Conservation (phyloP, 106 monocot species). For the Posidonia australis region DNA sequence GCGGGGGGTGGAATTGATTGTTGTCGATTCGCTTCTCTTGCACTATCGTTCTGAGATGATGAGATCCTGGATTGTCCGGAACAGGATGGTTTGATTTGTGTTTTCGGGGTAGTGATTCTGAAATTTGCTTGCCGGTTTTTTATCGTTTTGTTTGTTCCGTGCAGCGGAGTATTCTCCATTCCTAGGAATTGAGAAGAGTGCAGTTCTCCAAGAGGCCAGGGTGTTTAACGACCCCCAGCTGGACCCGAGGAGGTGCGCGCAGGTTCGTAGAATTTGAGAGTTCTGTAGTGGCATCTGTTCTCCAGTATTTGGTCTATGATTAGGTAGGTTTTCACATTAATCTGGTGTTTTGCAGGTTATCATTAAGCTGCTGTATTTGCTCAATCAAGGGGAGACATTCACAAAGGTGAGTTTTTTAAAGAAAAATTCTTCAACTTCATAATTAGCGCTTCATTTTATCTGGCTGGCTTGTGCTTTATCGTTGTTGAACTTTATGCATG, state of each 20-base stretch:
- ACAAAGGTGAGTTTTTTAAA: slow-evolving; percentile 48
- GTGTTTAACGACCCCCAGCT: slow-evolving; percentile 96
- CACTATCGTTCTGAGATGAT: too few relatives aligned
- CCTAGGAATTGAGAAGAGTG: slow-evolving; percentile 90
- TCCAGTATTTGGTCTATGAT: too few relatives aligned
- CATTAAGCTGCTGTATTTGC: slow-evolving; percentile 81
- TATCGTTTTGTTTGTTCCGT: too few relatives aligned
- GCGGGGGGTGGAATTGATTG: too few relatives aligned
- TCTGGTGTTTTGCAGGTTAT: slow-evolving; percentile 26
- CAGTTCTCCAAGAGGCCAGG: slow-evolving; percentile 92
- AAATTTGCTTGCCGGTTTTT: slow-evolving; percentile 3
- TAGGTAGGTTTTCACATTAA: background rate
- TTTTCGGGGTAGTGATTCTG: background rate
- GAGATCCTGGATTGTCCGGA: too few relatives aligned
- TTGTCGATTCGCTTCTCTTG: too few relatives aligned
- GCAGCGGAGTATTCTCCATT: slow-evolving; percentile 87
- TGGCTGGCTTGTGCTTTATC: too few relatives aligned
- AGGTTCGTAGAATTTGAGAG: too few relatives aligned
- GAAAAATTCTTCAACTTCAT: background rate
- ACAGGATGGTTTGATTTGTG: too few relatives aligned
- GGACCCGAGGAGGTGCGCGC: slow-evolving; percentile 85
- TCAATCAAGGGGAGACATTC: slow-evolving; percentile 96
- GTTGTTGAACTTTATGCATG: background rate
- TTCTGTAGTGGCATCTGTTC: too few relatives aligned
- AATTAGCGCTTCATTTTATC: background rate